Evolutionary conservation across 768 basidiomycete genomes (phyloP).

Genomic region (Lentinula sp.): DNA sequence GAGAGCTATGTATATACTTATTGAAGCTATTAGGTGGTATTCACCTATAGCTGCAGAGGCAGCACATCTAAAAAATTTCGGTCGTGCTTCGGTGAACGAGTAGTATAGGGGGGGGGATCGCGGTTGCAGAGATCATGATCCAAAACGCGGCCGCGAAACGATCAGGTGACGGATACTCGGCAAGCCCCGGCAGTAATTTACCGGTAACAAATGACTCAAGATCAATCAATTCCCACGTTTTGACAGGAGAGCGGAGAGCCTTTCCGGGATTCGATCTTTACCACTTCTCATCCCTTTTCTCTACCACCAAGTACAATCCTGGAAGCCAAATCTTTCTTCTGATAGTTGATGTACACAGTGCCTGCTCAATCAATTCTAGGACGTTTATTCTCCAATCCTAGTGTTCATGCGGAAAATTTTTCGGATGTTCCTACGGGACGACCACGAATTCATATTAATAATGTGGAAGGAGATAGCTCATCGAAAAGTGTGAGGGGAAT

Average conservation of each 20-base stretch:
- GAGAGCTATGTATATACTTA: too few species aligned
- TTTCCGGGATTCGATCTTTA: too few species aligned
- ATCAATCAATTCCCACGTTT: background rate
- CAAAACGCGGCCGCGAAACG: background rate
- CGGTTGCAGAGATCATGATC: background rate
- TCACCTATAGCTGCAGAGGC: too few species aligned
- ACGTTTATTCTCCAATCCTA: background rate
- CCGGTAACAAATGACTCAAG: background rate
- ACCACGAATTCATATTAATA: slow-evolving; percentile 1
- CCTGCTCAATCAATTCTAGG: slow-evolving; percentile 5
- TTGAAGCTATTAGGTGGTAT: too few species aligned
- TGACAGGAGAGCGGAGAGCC: background rate
- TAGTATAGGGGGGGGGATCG: background rate
- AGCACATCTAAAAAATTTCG: background rate
- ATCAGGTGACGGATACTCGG: background rate
- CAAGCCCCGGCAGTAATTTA: background rate
- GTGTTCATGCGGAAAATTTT: background rate
- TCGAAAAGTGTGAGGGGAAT: background rate
- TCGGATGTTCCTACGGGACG: background rate
- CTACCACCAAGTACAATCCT: background rate
- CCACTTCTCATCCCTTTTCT: background rate
- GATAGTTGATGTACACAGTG: slow-evolving; percentile 7
- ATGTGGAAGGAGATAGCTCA: background rate
- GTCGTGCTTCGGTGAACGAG: background rate
- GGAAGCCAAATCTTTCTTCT: background rate